Conservation (phyloP, 2,329 filamentous ascomycete genomes). For the Fusarium incarnatum region DNA sequence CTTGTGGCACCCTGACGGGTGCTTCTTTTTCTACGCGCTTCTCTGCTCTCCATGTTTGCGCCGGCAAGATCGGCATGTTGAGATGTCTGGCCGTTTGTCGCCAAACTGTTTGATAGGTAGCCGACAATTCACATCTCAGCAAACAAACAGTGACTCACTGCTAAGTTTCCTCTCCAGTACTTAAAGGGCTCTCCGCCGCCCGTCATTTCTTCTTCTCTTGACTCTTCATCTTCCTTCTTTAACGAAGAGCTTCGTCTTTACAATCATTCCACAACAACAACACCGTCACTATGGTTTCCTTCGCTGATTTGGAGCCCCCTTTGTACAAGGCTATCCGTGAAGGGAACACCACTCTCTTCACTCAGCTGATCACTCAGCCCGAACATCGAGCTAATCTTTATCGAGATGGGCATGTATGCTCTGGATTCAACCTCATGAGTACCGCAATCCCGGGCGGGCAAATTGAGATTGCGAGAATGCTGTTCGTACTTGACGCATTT, state of each 20-base stretch:
- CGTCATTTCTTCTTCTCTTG: neutral
- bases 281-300: rapidly evolving
- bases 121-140: too few relatives aligned
- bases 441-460: too few relatives aligned
- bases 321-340: neutral
- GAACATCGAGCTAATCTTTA: neutral
- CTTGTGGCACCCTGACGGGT: neutral
- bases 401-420: neutral
- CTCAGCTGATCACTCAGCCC: neutral
- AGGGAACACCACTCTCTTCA: neutral
- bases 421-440: neutral
- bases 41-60: neutral
- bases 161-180: too few relatives aligned
- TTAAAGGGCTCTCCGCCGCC: too few relatives aligned
- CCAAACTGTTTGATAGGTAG: neutral
- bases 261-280: neutral
- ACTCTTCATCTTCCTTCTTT: neutral
- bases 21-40: neutral
- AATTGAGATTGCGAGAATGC: neutral
- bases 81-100: too few relatives aligned
- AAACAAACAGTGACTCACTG: neutral
- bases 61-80: neutral
- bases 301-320: neutral
- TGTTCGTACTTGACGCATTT: neutral
- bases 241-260: neutral